Evolutionary conservation across 768 basidiomycete species (phyloP).

Genomic region (Tylopilus sp.): DNA sequence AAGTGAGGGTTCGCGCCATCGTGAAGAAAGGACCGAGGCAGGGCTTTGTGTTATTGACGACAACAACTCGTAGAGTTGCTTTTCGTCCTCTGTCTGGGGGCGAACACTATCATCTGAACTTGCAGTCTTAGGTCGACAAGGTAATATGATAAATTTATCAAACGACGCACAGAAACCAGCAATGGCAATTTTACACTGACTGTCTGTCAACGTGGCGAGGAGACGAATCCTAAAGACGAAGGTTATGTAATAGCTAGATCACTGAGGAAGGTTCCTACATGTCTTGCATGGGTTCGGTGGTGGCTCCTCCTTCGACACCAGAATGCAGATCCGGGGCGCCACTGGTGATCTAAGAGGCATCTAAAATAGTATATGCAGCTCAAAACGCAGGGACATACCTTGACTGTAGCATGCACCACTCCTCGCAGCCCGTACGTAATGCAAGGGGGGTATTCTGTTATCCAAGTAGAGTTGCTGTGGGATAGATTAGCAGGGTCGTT

Average conservation of each 20-base stretch:
- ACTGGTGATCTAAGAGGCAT: constrained; percentile 55
- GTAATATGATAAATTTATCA: background rate
- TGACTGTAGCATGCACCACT: constrained; percentile 82
- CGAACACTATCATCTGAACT: constrained; percentile 72
- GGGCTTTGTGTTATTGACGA: constrained; percentile 66
- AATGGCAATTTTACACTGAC: constrained; percentile 57
- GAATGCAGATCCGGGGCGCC: constrained; percentile 83
- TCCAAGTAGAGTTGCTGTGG: constrained; percentile 94
- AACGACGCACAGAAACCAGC: constrained; percentile 75
- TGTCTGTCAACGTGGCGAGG: constrained; percentile 65
- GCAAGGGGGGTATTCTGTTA: constrained; percentile 87
- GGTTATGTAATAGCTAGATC: background rate
- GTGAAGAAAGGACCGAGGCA: constrained; percentile 63
- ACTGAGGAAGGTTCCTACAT: constrained; percentile 49
- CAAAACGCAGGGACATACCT: constrained; percentile 40
- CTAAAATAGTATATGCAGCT: background rate
- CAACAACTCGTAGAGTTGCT: constrained; percentile 62
- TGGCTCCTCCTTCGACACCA: constrained; percentile 89
- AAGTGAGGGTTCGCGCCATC: constrained; percentile 89
- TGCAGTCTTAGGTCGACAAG: background rate
- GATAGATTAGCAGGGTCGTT: background rate
- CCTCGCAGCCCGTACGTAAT: constrained; percentile 95
- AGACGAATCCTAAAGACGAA: constrained; percentile 60
- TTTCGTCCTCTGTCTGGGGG: constrained; percentile 63
- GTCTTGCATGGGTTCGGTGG: constrained; percentile 88